phyloP scores from a whole-genome alignment of 208 protist species.

The Leishmania mexicana region DNA sequence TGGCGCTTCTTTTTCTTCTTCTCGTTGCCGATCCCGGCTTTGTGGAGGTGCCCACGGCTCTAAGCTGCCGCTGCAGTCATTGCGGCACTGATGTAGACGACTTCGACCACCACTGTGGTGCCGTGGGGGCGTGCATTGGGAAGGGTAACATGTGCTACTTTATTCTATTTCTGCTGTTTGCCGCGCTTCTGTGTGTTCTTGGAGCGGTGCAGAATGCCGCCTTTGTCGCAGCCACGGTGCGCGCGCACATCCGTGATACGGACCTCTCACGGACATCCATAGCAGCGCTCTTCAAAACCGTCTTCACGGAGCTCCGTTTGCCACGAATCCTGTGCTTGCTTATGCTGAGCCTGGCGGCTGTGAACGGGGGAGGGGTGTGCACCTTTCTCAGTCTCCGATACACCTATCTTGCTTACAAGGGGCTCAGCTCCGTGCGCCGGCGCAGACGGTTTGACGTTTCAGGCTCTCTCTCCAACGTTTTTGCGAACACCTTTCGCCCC shows the following conservation, averaged over 20 bases:
- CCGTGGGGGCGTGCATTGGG: constrained; percentile 74
- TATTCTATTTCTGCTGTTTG: constrained; percentile 46
- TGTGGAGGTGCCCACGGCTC: constrained; percentile 17
- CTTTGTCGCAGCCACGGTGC: background rate
- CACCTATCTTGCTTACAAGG: constrained; percentile 15
- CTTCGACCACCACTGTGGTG: constrained; percentile 87
- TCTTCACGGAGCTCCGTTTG: background rate
- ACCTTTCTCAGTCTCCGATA: constrained; percentile 24
- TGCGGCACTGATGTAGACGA: constrained; percentile 58
- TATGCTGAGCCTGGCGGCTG: constrained; percentile 9
- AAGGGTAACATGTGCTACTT: constrained; percentile 81
- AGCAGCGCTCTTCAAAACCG: background rate
- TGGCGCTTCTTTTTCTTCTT: constrained; percentile 26
- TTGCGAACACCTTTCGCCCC: constrained; percentile 26
- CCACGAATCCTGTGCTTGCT: constrained; percentile 2
- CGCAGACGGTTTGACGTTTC: constrained; percentile 20
- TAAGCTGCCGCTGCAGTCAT: constrained; percentile 43
- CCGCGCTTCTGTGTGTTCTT: constrained; percentile 20
- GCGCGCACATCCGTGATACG: background rate
- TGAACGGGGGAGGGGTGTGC: constrained; percentile 19
- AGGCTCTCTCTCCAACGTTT: constrained; percentile 24
- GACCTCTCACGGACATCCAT: background rate
- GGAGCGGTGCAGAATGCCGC: background rate
- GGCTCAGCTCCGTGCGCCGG: constrained; percentile 31
- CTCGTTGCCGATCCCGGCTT: constrained; percentile 60